Conservation (phyloP, 225 moss, liverwort and hornwort species). For the Sphagnum tenellum region DNA sequence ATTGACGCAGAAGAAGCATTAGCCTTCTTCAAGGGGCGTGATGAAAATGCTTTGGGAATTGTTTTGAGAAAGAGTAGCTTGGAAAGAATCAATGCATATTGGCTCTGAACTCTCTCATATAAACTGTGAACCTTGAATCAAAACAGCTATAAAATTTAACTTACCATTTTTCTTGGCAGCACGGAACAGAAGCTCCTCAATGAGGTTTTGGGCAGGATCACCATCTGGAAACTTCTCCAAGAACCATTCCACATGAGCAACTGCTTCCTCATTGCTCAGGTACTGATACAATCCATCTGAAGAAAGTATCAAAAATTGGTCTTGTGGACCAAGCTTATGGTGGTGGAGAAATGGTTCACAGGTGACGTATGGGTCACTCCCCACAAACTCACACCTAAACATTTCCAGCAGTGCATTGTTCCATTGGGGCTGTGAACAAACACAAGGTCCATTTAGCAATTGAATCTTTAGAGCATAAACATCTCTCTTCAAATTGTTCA, state of each 20-base stretch:
- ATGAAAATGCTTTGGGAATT: too few relatives aligned
- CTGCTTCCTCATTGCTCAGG: conserved; percentile 94
- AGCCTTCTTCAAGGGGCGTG: too few relatives aligned
- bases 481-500: too few relatives aligned
- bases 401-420: conserved; percentile 97
- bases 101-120: not conserved
- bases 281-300: conserved; percentile 98
- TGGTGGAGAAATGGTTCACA: conserved; percentile 88
- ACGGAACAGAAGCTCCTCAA: conserved; percentile 92
- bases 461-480: too few relatives aligned
- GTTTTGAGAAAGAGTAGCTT: too few relatives aligned
- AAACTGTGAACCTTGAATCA: too few relatives aligned
- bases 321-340: conserved; percentile 87
- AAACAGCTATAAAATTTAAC: too few relatives aligned
- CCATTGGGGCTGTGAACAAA: conserved; percentile 76
- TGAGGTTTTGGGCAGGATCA: conserved; percentile 95
- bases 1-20: too few relatives aligned
- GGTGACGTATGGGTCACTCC: conserved; percentile 74
- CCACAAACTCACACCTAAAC: conserved; percentile 94
- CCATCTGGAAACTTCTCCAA: conserved; percentile 97
- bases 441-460: conserved; percentile 7
- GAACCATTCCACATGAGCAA: conserved; percentile 91
- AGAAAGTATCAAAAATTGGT: conserved; percentile 96
- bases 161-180: conserved; percentile 98
- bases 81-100: too few relatives aligned